phyloP scores from a whole-genome alignment of 306 rosid species.

The Citrullus colocynthis region DNA sequence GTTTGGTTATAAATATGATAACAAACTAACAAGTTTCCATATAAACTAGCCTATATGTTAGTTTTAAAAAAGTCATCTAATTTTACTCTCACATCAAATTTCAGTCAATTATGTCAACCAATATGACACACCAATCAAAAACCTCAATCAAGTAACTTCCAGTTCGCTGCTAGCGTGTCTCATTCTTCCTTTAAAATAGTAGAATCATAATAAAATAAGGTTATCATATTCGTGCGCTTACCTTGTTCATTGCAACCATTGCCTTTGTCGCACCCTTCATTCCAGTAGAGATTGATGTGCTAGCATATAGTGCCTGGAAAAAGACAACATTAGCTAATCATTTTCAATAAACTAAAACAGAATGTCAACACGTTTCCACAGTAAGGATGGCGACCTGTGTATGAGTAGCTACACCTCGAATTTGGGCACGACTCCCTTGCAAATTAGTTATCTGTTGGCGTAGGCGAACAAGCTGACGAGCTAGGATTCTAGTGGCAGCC shows the following conservation, averaged over 20 bases:
- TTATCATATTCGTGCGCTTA: slow-evolving; percentile 9
- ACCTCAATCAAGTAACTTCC: not conserved
- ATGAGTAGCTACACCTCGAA: slow-evolving; percentile 92
- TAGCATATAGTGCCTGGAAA: slow-evolving; percentile 79
- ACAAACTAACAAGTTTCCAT: not conserved
- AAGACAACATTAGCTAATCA: not conserved
- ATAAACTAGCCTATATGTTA: not conserved
- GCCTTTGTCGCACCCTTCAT: slow-evolving; percentile 99
- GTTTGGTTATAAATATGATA: not conserved
- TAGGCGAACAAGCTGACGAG: slow-evolving; percentile 89
- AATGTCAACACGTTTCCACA: not conserved
- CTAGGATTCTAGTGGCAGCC: slow-evolving; percentile 89
- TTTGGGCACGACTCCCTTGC: slow-evolving; percentile 98
- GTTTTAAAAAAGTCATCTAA: not conserved
- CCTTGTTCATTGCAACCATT: slow-evolving; percentile 97
- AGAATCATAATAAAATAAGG: not conserved
- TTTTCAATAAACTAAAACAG: slow-evolving; percentile 1
- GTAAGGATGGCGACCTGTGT: slow-evolving; percentile 50
- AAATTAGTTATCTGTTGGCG: slow-evolving; percentile 95
- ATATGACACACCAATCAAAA: not conserved
- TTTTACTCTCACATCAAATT: not conserved
- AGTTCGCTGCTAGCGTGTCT: not conserved
- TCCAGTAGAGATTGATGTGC: slow-evolving; percentile 90
- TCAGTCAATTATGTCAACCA: not conserved
- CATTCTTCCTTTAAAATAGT: not conserved